Conservation (phyloP, 1,284 basidiomycete genomes). For the Kalmanozyma brasiliensis region DNA sequence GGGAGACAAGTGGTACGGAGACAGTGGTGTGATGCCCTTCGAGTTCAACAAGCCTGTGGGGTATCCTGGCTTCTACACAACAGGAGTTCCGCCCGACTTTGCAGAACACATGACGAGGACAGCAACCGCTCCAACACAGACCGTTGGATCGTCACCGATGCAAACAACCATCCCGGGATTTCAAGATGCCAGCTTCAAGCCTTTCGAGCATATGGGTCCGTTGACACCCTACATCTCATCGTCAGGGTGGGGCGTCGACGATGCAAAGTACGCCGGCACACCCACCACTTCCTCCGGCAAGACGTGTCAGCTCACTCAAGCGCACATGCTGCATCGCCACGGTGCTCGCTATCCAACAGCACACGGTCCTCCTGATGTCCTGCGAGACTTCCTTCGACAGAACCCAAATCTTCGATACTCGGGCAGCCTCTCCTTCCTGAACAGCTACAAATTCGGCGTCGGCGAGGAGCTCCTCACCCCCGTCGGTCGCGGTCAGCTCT, state of each 20-base stretch:
- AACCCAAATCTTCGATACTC: slow-evolving; percentile 36
- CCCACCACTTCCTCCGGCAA: slow-evolving; percentile 22
- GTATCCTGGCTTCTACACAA: slow-evolving; percentile 59
- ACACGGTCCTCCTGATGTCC: slow-evolving; percentile 28
- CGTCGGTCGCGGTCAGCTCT: slow-evolving; percentile 61
- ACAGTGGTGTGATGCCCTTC: slow-evolving; percentile 29
- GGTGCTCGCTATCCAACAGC: slow-evolving; percentile 63
- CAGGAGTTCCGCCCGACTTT: slow-evolving; percentile 54
- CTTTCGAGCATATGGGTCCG: slow-evolving; percentile 66
- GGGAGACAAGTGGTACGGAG: slow-evolving; percentile 53
- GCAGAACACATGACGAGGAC: slow-evolving; percentile 60
- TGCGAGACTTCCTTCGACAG: slow-evolving; percentile 33
- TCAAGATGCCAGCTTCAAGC: slow-evolving; percentile 48
- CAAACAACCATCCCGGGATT: slow-evolving; percentile 57
- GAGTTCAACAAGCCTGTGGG: slow-evolving; percentile 60
- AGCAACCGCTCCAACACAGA: slow-evolving; percentile 29
- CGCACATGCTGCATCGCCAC: slow-evolving; percentile 65
- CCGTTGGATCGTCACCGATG: slow-evolving; percentile 56
- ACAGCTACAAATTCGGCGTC: slow-evolving; percentile 55
- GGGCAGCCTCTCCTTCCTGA: slow-evolving; percentile 58
- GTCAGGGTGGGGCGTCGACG: slow-evolving; percentile 57
- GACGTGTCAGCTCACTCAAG: slow-evolving; percentile 56
- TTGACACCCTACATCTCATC: slow-evolving; percentile 62
- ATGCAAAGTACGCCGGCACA: slow-evolving; percentile 53
- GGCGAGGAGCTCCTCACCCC: slow-evolving; percentile 64